phyloP scores from a whole-genome alignment of 2,329 filamentous ascomycete species.

The Alternaria conjuncta region DNA sequence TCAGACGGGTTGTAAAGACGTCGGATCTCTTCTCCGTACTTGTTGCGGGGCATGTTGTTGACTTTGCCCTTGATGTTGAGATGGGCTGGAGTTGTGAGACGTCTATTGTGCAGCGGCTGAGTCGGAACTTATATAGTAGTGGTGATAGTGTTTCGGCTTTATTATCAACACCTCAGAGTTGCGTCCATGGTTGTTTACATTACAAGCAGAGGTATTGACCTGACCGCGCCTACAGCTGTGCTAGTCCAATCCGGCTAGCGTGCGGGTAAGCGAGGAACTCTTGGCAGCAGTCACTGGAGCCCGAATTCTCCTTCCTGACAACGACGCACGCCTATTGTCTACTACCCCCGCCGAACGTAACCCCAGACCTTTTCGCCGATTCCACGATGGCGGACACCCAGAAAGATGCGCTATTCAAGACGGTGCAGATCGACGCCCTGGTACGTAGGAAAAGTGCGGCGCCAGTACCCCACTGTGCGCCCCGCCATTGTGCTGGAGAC shows the following conservation, averaged over 20 bases:
- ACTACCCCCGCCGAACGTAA: conserved; percentile 20
- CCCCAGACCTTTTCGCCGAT: conserved; percentile 17
- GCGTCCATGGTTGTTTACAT: not conserved
- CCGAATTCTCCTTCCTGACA: conserved; percentile 24
- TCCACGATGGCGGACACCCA: conserved; percentile 45
- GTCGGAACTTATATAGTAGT: not conserved
- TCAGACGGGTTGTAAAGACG: not conserved
- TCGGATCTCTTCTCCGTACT: not conserved
- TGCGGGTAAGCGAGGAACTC: conserved; percentile 17
- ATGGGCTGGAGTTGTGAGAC: not conserved
- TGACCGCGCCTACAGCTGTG: not conserved
- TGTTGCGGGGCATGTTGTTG: not conserved
- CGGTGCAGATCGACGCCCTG: conserved; percentile 93
- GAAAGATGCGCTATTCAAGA: conserved; percentile 68
- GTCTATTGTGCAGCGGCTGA: not conserved
- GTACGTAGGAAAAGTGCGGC: conserved; percentile 63
- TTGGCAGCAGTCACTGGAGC: conserved; percentile 26
- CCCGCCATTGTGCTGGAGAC: conserved; percentile 31
- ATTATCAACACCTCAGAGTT: not conserved
- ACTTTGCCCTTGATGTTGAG: not conserved
- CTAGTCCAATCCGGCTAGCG: conserved; percentile 13
- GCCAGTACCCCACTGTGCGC: conserved; percentile 38
- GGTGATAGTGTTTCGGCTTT: not conserved
- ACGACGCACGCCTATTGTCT: conserved; percentile 26
- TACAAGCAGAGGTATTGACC: not conserved